phyloP scores from a whole-genome alignment of 345 rosid species.

The Reutealis trisperma region DNA sequence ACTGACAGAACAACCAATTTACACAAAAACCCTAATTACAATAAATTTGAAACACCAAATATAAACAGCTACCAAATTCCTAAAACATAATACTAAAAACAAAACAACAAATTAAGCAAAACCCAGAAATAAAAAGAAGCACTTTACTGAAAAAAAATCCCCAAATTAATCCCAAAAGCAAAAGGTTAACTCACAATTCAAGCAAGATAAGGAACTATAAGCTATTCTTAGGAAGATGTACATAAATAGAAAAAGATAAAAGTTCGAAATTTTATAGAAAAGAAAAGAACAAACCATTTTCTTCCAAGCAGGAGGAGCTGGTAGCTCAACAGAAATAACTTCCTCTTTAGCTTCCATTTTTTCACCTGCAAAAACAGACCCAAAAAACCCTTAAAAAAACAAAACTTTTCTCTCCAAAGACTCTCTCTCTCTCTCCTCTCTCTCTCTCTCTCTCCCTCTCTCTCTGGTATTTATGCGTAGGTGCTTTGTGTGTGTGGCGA shows the following conservation, averaged over 20 bases:
- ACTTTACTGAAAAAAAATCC: background rate
- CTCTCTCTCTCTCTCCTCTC: background rate
- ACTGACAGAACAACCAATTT: background rate
- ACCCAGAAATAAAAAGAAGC: background rate
- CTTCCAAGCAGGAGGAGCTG: constrained; percentile 82
- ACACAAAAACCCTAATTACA: constrained; percentile 10
- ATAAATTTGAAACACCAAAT: background rate
- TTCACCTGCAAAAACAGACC: constrained; percentile 35
- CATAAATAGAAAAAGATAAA: constrained; percentile 1
- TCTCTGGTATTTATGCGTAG: background rate
- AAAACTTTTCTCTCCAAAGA: background rate
- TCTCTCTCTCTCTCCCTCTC: background rate
- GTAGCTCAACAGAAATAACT: constrained; percentile 62
- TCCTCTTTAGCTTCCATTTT: constrained; percentile 53
- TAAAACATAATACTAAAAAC: background rate
- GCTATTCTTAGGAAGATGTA: background rate
- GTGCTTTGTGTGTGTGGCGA: constrained; percentile 18
- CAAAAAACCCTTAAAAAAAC: background rate
- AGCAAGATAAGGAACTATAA: constrained; percentile 7
- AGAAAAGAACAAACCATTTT: constrained; percentile 52
- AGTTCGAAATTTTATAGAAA: background rate
- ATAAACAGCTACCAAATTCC: constrained; percentile 2
- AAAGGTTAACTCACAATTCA: background rate
- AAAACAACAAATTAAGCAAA: background rate
- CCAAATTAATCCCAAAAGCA: background rate